Evolutionary conservation across 2,329 filamentous ascomycete genomes (phyloP), one percentile per base, ranked within the genome.

Genomic region (Cladosporium sp.): DNA sequence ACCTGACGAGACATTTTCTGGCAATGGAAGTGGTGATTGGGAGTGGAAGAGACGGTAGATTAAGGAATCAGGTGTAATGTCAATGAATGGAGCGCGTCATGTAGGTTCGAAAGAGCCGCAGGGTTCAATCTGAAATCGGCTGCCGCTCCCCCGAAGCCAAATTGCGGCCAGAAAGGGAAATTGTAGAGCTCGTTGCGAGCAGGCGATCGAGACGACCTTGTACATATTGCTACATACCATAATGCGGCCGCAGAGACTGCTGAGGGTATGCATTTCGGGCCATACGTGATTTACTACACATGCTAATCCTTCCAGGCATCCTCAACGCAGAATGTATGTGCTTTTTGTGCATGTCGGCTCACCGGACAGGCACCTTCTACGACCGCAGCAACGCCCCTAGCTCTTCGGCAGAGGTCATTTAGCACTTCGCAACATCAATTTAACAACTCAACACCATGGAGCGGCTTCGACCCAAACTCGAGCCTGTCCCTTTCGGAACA

Each of bases 261-360:
- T 63, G 56, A 61, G 58, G 56, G 62, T 63, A 47, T 41, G 53
- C 41, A 18, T 12, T 17, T 2, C 9, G 18, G n/a, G 13, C 27
- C 9, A 9, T 12, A n/a, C 15, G 18, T 30, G 19, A 13, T 20
- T 18, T 17, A 12, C 27, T 27, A 47, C 19, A 49, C 44, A 47
- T 43, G 32, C 48, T 52, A 24, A 52, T 34, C 13, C 24, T 3
- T 8, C 13, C 11, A 53, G 51, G 39, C 51, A 12, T 43, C 61
- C 22, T 58, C 62, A 47, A 56, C 61, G 47, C 61, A 63, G 53
- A 57, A 54, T 36, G 50, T 68, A 43, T 67, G 65, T 56, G 50
- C 66, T 53, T 63, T 67, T 54, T 68, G 65, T 49, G 59, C 64
- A 17, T 65, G 56, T 54, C 58, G 59, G 41, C 52, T 64, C 34